A percentile compares a stretch with the other conserved stretches of the same genome.
Evolutionary conservation across 805 yeast species (phyloP).

Genomic region (Candida dendrica): DNA sequence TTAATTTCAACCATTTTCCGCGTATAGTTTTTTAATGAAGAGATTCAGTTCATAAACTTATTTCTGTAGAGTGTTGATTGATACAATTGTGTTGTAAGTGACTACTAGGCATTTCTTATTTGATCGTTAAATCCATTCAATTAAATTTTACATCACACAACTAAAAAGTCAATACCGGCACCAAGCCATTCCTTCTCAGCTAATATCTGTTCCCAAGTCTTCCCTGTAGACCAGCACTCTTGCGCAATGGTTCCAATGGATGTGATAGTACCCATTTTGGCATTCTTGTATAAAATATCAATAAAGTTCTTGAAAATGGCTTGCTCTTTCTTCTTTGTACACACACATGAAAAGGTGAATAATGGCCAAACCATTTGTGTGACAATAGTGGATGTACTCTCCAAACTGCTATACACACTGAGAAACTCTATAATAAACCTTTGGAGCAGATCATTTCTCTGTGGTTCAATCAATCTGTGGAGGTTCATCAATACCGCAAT

Average conservation of each 20-base stretch:
- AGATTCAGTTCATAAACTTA: background rate
- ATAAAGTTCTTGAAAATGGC: conserved; percentile 24
- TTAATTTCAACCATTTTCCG: conserved; percentile 1
- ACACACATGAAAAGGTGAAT: conserved; percentile 41
- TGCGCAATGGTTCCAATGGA: conserved; percentile 35
- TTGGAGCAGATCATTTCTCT: conserved; percentile 22
- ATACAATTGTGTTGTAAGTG: too few species aligned
- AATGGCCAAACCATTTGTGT: conserved; percentile 64
- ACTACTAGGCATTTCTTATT: too few species aligned
- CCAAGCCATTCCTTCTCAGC: conserved; percentile 38
- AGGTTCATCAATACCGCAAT: conserved; percentile 29
- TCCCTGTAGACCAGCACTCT: conserved; percentile 39
- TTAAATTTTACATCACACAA: conserved; percentile 8
- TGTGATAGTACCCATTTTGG: conserved; percentile 47
- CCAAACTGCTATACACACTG: conserved; percentile 37
- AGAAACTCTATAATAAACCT: conserved; percentile 39
- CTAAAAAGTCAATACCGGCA: conserved; percentile 43
- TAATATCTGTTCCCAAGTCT: conserved; percentile 36
- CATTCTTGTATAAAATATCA: conserved; percentile 37
- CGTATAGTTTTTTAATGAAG: conserved; percentile 7
- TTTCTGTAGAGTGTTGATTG: conserved; percentile 3
- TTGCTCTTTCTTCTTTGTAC: conserved; percentile 28
- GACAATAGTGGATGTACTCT: conserved; percentile 37
- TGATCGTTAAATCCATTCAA: too few species aligned
- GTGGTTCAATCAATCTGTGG: conserved; percentile 24